Conservation (phyloP, 192 early-diverging fungal species). For the Backusella luteola region DNA sequence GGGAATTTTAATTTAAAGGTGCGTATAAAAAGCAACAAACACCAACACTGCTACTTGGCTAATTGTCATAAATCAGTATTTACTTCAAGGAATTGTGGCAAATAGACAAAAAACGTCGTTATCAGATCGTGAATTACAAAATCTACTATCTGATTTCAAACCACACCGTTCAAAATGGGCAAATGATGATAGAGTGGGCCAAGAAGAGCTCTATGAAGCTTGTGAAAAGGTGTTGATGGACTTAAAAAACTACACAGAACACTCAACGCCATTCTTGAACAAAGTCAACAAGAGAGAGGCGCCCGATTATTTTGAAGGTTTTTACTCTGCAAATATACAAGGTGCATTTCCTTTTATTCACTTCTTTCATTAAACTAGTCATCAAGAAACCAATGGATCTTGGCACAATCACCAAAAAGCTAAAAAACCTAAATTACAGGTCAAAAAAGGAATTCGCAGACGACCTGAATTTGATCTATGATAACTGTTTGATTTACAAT, state of each 20-base stretch:
- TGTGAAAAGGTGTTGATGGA: slow-evolving; percentile 81
- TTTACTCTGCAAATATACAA: not conserved
- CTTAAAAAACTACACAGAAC: slow-evolving; percentile 78
- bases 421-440: slow-evolving; percentile 75
- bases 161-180: slow-evolving; percentile 89
- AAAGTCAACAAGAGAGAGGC: slow-evolving; percentile 89
- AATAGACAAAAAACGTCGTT: slow-evolving; percentile 60
- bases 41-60: not conserved
- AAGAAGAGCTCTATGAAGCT: slow-evolving; percentile 88
- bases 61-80: slow-evolving; percentile 51
- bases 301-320: slow-evolving; percentile 84
- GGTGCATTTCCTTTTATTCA: not conserved
- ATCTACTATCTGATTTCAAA: slow-evolving; percentile 75
- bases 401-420: slow-evolving; percentile 81
- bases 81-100: slow-evolving; percentile 74
- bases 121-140: slow-evolving; percentile 67
- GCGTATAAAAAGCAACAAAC: not conserved
- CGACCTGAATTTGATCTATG: slow-evolving; percentile 88
- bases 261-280: slow-evolving; percentile 81
- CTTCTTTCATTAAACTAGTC: slow-evolving; percentile 44
- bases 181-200: slow-evolving; percentile 80
- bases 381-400: slow-evolving; percentile 96
- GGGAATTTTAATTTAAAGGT: slow-evolving; percentile 30
- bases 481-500: slow-evolving; percentile 91
- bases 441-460: slow-evolving; percentile 81